Base-by-base conservation (phyloP, 148 eudicot species). In the Chenopodium berlandieri region DNA sequence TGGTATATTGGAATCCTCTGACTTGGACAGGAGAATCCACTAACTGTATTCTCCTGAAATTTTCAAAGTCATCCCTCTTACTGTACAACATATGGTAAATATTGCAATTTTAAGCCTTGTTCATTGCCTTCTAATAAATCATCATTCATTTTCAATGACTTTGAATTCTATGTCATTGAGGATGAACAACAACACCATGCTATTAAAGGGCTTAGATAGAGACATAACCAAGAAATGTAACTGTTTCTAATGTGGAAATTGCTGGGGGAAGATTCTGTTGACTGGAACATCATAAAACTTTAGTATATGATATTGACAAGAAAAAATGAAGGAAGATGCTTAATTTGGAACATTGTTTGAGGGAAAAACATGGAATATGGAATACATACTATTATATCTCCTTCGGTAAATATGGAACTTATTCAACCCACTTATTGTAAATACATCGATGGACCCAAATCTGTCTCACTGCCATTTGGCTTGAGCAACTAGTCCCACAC, bases 361-460 rank as follows among this genome's bases (percentile, higher is more conserved):
- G 85, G 87, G 87, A 81, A 88, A 89, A 87, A 93, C 88, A 86
- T 91, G 85, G 92, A 91, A 91, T 91, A 91, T 79, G 88, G 95
- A 87, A 93, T 81, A 78, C 37, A 65, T 90, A 58, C 91, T 82
- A 81, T 81, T 78, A 82, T 82, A 90, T 89, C 92, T 87, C 93
- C 87, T 91, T 90, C 84, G 56, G 79, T 89, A 91, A 90, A 90
- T 90, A 90, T 91, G 94, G 95, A 86, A 92, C 91, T 89, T 89
- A 87, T 92, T 93, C 94, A 88, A 82, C 89, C 83, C 76, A 83
- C 75, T 71, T 75, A 84, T 82, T 83, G 76, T 82, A 76, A 83
- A 79, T 78, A 83, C 77, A 80, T 72, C 76, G 83, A 82, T 71
- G 86, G 83, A 77, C 81, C 86, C 80, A 63, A 75, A 78, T 71